These are phyloP conservation scores for Colletotrichum karsti DNA, from an alignment of 2,329 filamentous ascomycete genomes.

Conservation along the genomic window DNA sequence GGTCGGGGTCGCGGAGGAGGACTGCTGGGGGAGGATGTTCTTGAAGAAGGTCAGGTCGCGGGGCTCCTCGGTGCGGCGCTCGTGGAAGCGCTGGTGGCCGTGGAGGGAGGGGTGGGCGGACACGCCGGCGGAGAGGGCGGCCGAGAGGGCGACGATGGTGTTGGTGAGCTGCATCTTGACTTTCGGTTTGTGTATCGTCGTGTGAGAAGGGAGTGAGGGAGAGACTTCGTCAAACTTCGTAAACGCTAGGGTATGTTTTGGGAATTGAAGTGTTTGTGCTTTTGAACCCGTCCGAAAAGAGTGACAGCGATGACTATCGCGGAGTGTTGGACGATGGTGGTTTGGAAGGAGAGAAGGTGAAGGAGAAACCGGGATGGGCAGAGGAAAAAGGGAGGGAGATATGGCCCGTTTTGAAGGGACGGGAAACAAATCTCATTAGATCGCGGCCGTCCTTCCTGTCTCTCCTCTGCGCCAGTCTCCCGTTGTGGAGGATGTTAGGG, in stretches of 20 bases:
- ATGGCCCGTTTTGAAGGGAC: slow-evolving; percentile 25
- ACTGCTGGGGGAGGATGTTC: slow-evolving; percentile 3
- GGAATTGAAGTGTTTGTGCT: neutral
- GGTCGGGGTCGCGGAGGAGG: neutral
- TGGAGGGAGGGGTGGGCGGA: slow-evolving; percentile 50
- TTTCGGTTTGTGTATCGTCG: neutral
- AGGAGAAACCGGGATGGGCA: neutral
- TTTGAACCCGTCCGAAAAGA: slow-evolving; percentile 29
- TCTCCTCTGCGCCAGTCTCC: neutral
- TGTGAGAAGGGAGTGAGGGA: neutral
- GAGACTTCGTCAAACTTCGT: slow-evolving; percentile 19
- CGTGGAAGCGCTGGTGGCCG: slow-evolving; percentile 40
- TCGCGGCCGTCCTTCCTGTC: neutral
- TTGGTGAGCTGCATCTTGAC: slow-evolving; percentile 52
- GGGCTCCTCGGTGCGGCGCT: slow-evolving; percentile 30
- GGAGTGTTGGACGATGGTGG: slow-evolving; percentile 25
- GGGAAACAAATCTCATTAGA: slow-evolving; percentile 21
- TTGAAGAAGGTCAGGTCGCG: slow-evolving; percentile 18
- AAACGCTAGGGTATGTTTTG: slow-evolving; percentile 1
- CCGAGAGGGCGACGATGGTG: slow-evolving; percentile 45
- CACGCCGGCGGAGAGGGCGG: slow-evolving; percentile 46
- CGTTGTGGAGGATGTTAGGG: slow-evolving; percentile 14
- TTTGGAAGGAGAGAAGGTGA: slow-evolving; percentile 10
- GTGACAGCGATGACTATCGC: slow-evolving; percentile 29
- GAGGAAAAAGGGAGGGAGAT: slow-evolving; percentile 17